Evolutionary conservation across 306 rosid genomes (phyloP), one percentile per base, ranked within the genome.

Genomic region (Cicer pinnatifidum): DNA sequence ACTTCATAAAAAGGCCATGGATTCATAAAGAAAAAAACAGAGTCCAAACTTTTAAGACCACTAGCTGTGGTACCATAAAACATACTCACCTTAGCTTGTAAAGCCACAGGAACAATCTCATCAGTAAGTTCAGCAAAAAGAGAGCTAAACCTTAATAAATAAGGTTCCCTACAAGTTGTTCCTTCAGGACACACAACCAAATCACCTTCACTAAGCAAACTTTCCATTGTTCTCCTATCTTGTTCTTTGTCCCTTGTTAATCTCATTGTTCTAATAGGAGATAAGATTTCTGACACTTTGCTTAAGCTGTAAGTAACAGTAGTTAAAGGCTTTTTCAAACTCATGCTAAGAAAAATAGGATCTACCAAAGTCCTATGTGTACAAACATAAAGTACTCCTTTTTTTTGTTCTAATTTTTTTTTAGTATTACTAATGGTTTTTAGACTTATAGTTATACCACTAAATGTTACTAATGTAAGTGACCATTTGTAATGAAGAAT

Each of bases 361-460:
- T 92, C 98, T 20, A 89, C 16, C 1, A 92, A 89, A 0, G 98
- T 89, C 48, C 92, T 88, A 62, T 90, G 98, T 54, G 78, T 83
- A 58, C 97, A 92, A 9, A 92, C 97, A 69, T 84, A 92, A 6
- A 92, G 84, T 17, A 88, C 87, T 20, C 96, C 90, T 57, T 80
- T 84, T 19, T 79, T 54, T 37, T 9, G 63, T 6, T 41, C 57
- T 71, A 82, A 47, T 6, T 3, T 33, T n/a, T 12, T 77, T 69
- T 62, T 7, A 43, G 41, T 10, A 9, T 54, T 58, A 28, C 17
- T 54, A 8, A 11, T 5, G 4, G 12, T 48, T 11, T 56, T 76
- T 23, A 67, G 4, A 16, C 16, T 57, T 6, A 76, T 3, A 11
- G 9, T 2, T 0, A 76, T 1, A 12, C 80, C 75, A 76, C 60